Evolutionary conservation across 2,329 filamentous ascomycete genomes (phyloP).

Genomic region (Aspergillus oerlinghausenensis): DNA sequence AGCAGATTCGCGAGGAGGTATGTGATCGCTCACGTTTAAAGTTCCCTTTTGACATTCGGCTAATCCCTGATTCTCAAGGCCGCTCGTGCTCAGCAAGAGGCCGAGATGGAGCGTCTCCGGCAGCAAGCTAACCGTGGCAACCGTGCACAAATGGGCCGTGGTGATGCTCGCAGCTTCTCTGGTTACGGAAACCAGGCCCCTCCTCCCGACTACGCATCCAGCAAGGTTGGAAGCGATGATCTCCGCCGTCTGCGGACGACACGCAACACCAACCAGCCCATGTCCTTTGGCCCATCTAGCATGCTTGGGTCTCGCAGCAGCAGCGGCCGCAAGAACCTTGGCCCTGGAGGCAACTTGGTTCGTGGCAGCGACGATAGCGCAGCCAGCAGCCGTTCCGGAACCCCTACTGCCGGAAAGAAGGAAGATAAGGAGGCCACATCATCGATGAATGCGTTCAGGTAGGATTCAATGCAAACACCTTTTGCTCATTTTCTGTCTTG

Average conservation of each 20-base stretch:
- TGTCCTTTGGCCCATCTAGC: slow-evolving; percentile 72
- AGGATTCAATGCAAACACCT: slow-evolving; percentile 38
- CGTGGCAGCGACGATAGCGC: slow-evolving; percentile 79
- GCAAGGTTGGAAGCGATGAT: slow-evolving; percentile 87
- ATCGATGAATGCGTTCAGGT: slow-evolving; percentile 92
- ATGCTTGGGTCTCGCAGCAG: slow-evolving; percentile 88
- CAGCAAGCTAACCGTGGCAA: slow-evolving; percentile 54
- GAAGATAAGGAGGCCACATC: slow-evolving; percentile 59
- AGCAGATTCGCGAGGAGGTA: slow-evolving; percentile 80
- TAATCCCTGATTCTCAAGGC: slow-evolving; percentile 43
- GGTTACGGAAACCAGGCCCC: slow-evolving; percentile 63
- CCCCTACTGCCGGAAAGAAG: slow-evolving; percentile 67
- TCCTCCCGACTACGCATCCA: slow-evolving; percentile 65
- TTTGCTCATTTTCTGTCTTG: slow-evolving; percentile 2
- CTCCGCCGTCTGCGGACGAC: slow-evolving; percentile 68
- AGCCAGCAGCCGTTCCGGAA: slow-evolving; percentile 82
- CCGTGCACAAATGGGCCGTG: slow-evolving; percentile 70
- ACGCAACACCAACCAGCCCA: slow-evolving; percentile 60
- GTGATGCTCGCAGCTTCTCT: slow-evolving; percentile 81
- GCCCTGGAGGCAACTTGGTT: slow-evolving; percentile 67
- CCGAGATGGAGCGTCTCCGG: slow-evolving; percentile 60
- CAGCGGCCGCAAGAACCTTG: slow-evolving; percentile 70
- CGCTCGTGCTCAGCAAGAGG: slow-evolving; percentile 72
- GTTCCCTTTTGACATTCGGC: slow-evolving; percentile 6
- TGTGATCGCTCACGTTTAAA: slow-evolving; percentile 21